Percentiles rank a stretch among this genome's conserved stretches.
These are phyloP conservation scores for Apiospora aurea DNA, from an alignment of 2,329 filamentous ascomycete genomes.

Conservation along the genomic window DNA sequence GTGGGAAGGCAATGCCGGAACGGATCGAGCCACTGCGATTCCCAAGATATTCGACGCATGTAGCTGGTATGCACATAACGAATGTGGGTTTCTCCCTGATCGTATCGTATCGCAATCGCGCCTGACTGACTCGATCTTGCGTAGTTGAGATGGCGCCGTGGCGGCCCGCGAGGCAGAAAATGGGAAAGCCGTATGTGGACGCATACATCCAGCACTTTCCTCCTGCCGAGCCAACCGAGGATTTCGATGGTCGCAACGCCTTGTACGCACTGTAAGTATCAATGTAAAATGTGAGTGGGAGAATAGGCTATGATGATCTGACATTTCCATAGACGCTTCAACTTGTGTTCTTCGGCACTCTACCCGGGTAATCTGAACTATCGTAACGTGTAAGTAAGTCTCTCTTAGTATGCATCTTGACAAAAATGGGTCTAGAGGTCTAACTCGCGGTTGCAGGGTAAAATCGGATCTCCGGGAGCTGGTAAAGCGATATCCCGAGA, in stretches of 20 bases:
- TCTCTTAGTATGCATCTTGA: background rate
- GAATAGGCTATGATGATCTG: background rate
- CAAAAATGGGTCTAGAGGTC: background rate
- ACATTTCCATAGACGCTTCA: background rate
- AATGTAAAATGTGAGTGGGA: background rate
- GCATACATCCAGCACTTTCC: background rate
- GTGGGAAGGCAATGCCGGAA: constrained; percentile 49
- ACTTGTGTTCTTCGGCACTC: constrained; percentile 19
- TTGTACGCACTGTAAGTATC: constrained; percentile 8
- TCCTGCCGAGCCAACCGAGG: background rate
- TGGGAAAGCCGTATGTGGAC: background rate
- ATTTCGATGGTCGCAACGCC: constrained; percentile 20
- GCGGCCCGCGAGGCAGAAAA: background rate
- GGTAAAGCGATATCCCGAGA: background rate
- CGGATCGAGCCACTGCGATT: constrained; percentile 39
- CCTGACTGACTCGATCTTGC: background rate
- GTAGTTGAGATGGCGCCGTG: background rate
- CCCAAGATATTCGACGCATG: constrained; percentile 50
- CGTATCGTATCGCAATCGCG: accelerated
- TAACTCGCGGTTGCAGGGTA: background rate
- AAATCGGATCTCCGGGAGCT: background rate
- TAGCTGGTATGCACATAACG: constrained; percentile 52
- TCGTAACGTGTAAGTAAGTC: background rate
- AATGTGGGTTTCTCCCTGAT: constrained; percentile 39
- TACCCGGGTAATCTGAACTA: constrained; percentile 24